Percentiles rank a stretch among this genome's conserved stretches.
phyloP scores from a whole-genome alignment of 139 green algal species.

The Auxenochlorella pyrenoidosa region DNA sequence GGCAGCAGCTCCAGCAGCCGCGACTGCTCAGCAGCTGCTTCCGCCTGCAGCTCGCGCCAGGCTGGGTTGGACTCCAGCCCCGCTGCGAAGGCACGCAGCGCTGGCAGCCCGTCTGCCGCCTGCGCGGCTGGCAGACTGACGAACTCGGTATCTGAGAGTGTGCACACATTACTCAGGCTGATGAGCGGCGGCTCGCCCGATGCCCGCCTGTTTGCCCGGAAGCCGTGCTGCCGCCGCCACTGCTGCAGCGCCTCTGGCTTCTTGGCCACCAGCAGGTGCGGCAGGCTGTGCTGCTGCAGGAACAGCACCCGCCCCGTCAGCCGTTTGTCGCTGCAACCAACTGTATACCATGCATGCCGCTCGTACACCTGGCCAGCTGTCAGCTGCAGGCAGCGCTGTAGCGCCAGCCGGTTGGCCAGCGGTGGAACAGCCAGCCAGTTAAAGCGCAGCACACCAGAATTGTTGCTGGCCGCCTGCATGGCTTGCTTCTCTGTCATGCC shows the following conservation, averaged over 20 bases:
- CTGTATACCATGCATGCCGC: neutral
- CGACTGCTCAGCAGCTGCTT: neutral
- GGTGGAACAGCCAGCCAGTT: neutral
- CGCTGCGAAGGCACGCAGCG: neutral
- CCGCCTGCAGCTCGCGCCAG: neutral
- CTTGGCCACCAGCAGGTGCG: constrained; percentile 7
- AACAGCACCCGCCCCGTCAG: constrained; percentile 4
- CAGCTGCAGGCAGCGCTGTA: constrained; percentile 2
- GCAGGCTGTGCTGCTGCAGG: constrained; percentile 2
- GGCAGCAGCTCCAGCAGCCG: neutral
- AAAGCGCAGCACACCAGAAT: neutral
- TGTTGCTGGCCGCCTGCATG: neutral
- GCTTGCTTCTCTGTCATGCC: neutral
- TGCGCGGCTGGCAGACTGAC: neutral
- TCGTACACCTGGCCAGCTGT: neutral
- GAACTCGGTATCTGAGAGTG: neutral
- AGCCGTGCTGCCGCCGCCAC: neutral
- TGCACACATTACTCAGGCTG: neutral
- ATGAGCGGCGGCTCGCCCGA: neutral
- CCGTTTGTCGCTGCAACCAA: neutral
- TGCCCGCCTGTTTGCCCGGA: neutral
- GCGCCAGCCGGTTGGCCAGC: constrained; percentile 14
- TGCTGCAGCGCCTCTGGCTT: neutral
- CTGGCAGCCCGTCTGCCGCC: neutral
- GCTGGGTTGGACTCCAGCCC: neutral